A percentile compares a stretch with the other conserved stretches of the same genome.
These are phyloP conservation scores for Linum tenue DNA, from an alignment of 345 rosid genomes.

Conservation along the genomic window DNA sequence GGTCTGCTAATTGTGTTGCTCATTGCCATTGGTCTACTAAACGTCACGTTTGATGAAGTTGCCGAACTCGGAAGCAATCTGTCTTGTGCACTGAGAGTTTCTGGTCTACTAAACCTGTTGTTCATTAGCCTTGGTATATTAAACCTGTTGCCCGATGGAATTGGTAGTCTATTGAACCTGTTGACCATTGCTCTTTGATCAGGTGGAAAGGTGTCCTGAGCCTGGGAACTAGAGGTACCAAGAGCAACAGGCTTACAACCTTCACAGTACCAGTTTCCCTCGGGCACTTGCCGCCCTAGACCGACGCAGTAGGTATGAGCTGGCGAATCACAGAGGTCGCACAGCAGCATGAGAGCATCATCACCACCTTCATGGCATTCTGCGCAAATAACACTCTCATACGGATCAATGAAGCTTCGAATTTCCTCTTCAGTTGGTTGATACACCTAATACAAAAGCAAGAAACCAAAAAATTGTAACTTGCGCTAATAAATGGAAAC, in stretches of 20 bases:
- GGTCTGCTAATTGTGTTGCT: conserved; percentile 35
- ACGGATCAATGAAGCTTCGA: conserved; percentile 85
- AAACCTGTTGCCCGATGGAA: conserved; percentile 24
- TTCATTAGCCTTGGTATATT: conserved; percentile 41
- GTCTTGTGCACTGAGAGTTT: conserved; percentile 35
- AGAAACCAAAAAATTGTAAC: neutral
- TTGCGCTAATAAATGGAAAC: neutral
- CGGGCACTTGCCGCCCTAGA: conserved; percentile 89
- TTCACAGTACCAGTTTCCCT: conserved; percentile 97
- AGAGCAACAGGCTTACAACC: conserved; percentile 80
- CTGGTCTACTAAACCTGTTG: conserved; percentile 39
- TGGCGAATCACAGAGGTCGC: conserved; percentile 96
- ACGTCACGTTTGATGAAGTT: conserved; percentile 25
- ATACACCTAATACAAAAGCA: conserved; percentile 54
- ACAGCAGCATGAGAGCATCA: conserved; percentile 92
- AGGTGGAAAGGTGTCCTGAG: conserved; percentile 31
- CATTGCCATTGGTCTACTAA: conserved; percentile 4
- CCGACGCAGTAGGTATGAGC: conserved; percentile 98
- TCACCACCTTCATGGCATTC: conserved; percentile 96
- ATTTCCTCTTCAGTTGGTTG: conserved; percentile 97
- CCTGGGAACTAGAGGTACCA: conserved; percentile 60
- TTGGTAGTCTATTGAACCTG: conserved; percentile 34
- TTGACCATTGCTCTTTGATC: conserved; percentile 39
- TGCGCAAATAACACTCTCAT: conserved; percentile 82
- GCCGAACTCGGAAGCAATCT: conserved; percentile 36